Evolutionary conservation across 2,329 filamentous ascomycete genomes (phyloP).

Genomic region (Lachnellula arida): DNA sequence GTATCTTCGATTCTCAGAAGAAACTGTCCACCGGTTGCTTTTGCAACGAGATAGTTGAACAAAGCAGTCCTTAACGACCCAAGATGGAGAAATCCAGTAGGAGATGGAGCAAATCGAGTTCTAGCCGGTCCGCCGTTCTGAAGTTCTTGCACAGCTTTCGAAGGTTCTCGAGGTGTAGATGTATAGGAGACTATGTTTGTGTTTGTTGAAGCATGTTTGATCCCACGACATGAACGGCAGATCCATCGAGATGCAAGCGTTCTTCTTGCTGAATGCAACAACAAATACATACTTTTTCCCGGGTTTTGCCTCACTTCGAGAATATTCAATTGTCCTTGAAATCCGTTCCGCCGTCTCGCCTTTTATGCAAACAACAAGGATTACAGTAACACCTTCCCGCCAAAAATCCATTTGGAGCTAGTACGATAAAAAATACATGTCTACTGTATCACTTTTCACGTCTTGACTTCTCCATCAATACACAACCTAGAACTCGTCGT

Average conservation of each 20-base stretch:
- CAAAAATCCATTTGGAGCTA: background rate
- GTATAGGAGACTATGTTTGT: slow-evolving; percentile 4
- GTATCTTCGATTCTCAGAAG: slow-evolving; percentile 91
- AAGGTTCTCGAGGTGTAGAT: slow-evolving; percentile 1
- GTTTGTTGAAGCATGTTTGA: slow-evolving; percentile 6
- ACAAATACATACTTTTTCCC: slow-evolving; percentile 14
- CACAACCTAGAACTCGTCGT: background rate
- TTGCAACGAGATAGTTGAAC: slow-evolving; percentile 93
- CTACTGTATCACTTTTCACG: no score
- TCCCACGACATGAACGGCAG: slow-evolving; percentile 22
- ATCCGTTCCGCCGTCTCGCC: background rate
- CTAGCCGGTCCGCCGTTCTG: slow-evolving; percentile 54
- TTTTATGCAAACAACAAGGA: background rate
- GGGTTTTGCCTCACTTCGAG: background rate
- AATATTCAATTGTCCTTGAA: background rate
- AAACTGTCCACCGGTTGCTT: slow-evolving; percentile 83
- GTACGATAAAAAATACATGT: background rate
- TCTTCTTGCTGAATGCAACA: slow-evolving; percentile 16
- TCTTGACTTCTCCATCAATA: background rate
- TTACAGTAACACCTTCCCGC: background rate
- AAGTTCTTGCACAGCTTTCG: slow-evolving; percentile 24
- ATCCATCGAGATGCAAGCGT: slow-evolving; percentile 18
- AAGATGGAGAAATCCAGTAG: slow-evolving; percentile 88
- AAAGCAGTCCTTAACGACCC: slow-evolving; percentile 88
- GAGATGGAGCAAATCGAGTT: slow-evolving; percentile 91